Conservation (phyloP, 108 stramenopile genomes). For the Cyclotella cryptica region DNA sequence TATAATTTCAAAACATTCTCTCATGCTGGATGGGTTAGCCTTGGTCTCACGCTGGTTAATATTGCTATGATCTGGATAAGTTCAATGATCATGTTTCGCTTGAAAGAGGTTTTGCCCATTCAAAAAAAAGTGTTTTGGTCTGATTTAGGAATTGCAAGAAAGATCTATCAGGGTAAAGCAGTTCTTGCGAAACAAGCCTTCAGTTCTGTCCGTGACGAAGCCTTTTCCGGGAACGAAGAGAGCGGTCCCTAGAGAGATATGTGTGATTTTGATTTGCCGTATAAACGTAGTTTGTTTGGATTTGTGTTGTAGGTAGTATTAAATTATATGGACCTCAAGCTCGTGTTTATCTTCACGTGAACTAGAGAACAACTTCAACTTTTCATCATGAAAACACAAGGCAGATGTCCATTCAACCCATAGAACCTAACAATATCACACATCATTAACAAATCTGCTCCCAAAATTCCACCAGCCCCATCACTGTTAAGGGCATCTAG, state of each 20-base stretch:
- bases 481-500: constrained; percentile 61
- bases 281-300: too few species aligned
- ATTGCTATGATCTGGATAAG: constrained; percentile 24
- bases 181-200: constrained; percentile 4
- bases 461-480: constrained; percentile 76
- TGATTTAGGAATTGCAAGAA: constrained; percentile 35
- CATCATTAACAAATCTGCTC: constrained; percentile 73
- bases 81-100: constrained; percentile 31
- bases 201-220: not conserved
- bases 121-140: constrained; percentile 46
- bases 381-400: constrained; percentile 31
- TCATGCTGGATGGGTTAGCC: not conserved
- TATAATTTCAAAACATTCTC: not conserved
- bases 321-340: too few species aligned
- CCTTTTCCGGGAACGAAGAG: not conserved
- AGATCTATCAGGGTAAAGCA: constrained; percentile 32
- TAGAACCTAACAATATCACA: constrained; percentile 50
- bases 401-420: constrained; percentile 33
- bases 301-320: too few species aligned
- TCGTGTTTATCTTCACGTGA: too few species aligned
- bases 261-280: too few species aligned
- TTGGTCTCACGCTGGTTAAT: constrained; percentile 31
- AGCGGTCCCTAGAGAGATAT: too few species aligned
- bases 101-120: constrained; percentile 45
- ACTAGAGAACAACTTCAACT: not conserved